phyloP scores from a whole-genome alignment of 1,284 basidiomycete genomes.

The Cryptococcus hybrid region DNA sequence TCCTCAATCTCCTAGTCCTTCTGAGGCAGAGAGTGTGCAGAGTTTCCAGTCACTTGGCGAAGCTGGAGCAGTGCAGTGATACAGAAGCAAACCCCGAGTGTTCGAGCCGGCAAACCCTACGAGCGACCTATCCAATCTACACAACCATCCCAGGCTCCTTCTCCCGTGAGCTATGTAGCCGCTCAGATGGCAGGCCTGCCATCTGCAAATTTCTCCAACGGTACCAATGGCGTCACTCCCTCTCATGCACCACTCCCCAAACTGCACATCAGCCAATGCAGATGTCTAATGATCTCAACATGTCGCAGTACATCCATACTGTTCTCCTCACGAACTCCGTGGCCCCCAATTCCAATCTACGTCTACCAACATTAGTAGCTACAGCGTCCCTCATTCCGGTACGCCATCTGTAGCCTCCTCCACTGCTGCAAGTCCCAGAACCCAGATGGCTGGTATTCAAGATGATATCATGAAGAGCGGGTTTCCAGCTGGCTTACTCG shows the following conservation, averaged over 20 bases:
- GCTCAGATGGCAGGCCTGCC: neutral
- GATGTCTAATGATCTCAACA: conserved; percentile 4
- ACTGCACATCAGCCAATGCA: conserved; percentile 1
- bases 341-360: conserved; percentile 29
- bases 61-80: conserved; percentile 41
- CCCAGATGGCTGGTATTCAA: conserved; percentile 4
- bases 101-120: conserved; percentile 41
- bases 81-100: conserved; percentile 40
- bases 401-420: conserved; percentile 15
- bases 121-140: conserved; percentile 27
- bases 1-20: conserved; percentile 36
- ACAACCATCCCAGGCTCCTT: conserved; percentile 15
- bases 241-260: neutral
- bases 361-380: conserved; percentile 5
- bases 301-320: conserved; percentile 16
- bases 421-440: conserved; percentile 22
- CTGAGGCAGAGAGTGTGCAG: conserved; percentile 43
- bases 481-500: no score
- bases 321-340: conserved; percentile 36
- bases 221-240: neutral
- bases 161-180: neutral
- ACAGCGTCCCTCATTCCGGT: conserved; percentile 5
- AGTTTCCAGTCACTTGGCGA: conserved; percentile 40
- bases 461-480: no score
- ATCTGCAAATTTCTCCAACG: neutral